Conservation (phyloP, 805 yeast genomes). For the Starmerella potacharoeniae region DNA sequence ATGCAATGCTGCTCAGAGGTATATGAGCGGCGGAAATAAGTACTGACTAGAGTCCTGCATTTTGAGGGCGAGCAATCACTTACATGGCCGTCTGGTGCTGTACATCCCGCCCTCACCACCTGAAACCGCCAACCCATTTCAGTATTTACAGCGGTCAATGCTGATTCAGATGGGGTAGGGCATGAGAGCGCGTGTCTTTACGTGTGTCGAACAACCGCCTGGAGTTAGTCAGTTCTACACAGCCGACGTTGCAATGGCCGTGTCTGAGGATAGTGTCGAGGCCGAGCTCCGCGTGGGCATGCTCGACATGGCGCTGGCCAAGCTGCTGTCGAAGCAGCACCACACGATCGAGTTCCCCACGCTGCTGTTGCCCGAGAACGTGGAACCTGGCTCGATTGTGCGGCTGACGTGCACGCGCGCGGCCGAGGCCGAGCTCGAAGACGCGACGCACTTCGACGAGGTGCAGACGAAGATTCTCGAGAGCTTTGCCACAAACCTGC, state of each 20-base stretch:
- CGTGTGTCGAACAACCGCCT: neutral
- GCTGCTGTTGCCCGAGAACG: conserved; percentile 76
- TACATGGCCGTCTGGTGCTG: too few species aligned
- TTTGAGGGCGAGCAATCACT: too few species aligned
- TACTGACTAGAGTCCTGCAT: too few species aligned
- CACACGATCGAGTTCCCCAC: conserved; percentile 97
- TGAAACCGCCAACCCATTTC: too few species aligned
- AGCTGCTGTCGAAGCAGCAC: conserved; percentile 80
- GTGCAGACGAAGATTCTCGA: conserved; percentile 65
- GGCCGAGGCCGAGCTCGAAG: conserved; percentile 48
- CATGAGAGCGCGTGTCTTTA: neutral
- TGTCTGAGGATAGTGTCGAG: conserved; percentile 43
- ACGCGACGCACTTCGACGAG: conserved; percentile 44
- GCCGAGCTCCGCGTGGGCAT: conserved; percentile 92
- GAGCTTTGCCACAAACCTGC: conserved; percentile 62
- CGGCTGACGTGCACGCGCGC: conserved; percentile 77
- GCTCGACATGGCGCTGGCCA: conserved; percentile 87
- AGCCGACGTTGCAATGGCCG: conserved; percentile 2
- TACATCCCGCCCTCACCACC: too few species aligned
- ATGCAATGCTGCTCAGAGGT: too few species aligned
- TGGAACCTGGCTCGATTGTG: conserved; percentile 83
- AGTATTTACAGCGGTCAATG: neutral
- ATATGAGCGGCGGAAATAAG: too few species aligned
- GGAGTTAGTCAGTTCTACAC: neutral
- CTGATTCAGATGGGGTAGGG: neutral